phyloP scores from a whole-genome alignment of 1,284 basidiomycete genomes.

The Phellinidium pouzarii region DNA sequence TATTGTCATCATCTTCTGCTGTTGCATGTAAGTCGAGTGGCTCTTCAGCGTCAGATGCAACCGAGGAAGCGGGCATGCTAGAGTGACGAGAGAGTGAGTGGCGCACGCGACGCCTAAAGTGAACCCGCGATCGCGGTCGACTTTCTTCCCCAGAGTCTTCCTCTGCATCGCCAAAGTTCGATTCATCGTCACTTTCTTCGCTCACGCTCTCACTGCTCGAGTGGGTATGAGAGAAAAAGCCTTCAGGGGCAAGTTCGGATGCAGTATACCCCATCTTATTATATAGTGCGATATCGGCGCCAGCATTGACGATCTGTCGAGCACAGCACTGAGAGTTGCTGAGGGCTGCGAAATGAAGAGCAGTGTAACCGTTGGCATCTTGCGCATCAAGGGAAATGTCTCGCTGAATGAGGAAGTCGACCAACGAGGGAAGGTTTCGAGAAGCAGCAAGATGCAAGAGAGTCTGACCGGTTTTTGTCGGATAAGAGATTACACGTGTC shows the following conservation, averaged over 20 bases:
- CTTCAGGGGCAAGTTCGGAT: slow-evolving; percentile 64
- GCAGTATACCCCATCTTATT: slow-evolving; percentile 76
- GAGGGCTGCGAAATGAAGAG: slow-evolving; percentile 83
- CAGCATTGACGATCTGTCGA: slow-evolving; percentile 64
- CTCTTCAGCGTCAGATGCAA: slow-evolving; percentile 17
- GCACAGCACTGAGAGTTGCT: slow-evolving; percentile 62
- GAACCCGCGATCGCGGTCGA: slow-evolving; percentile 26
- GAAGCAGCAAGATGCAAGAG: slow-evolving; percentile 84
- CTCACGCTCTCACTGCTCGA: slow-evolving; percentile 30
- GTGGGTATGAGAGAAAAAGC: slow-evolving; percentile 39
- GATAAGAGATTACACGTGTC: slow-evolving; percentile 52
- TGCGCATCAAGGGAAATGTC: slow-evolving; percentile 78
- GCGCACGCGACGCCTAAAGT: slow-evolving; percentile 27
- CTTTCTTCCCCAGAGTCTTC: slow-evolving; percentile 49
- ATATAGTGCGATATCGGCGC: slow-evolving; percentile 74
- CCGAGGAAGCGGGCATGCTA: slow-evolving; percentile 15
- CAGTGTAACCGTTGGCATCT: slow-evolving; percentile 88
- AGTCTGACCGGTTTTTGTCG: slow-evolving; percentile 68
- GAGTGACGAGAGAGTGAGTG: slow-evolving; percentile 14
- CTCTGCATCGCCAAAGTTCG: slow-evolving; percentile 61
- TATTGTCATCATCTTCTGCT: slow-evolving; percentile 18
- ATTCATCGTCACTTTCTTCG: slow-evolving; percentile 52
- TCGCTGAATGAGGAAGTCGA: slow-evolving; percentile 65
- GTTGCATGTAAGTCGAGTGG: neutral
- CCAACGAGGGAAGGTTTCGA: slow-evolving; percentile 71